A percentile compares a stretch with the other conserved stretches of the same genome.
Evolutionary conservation across 2,329 filamentous ascomycete species (phyloP).

Genomic region (Alternaria metachromatica): DNA sequence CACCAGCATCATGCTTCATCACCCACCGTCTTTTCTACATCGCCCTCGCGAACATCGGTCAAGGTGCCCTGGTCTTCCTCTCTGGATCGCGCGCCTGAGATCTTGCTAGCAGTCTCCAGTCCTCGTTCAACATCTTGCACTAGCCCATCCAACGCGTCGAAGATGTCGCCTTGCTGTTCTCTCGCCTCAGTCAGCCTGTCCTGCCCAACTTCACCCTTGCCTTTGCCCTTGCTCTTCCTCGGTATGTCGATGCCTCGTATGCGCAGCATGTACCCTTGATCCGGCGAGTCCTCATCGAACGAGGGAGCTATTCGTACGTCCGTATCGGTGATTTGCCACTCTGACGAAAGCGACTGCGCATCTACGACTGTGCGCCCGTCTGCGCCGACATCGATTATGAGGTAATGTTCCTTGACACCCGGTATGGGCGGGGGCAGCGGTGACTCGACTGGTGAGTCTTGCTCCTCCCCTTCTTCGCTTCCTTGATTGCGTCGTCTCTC

Average conservation of each 20-base stretch:
- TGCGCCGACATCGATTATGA: conserved; percentile 61
- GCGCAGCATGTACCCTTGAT: conserved; percentile 64
- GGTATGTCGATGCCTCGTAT: conserved; percentile 62
- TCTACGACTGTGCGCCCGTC: conserved; percentile 64
- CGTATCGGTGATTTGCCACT: conserved; percentile 71
- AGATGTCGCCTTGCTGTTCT: conserved; percentile 44
- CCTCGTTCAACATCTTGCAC: conserved; percentile 46
- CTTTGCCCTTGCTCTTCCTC: conserved; percentile 40
- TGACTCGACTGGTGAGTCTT: conserved; percentile 40
- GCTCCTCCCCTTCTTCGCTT: conserved; percentile 31
- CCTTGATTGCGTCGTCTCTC: conserved; percentile 21
- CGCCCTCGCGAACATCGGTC: conserved; percentile 4
- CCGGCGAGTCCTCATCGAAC: conserved; percentile 59
- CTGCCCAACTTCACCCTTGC: conserved; percentile 36
- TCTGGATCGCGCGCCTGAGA: conserved; percentile 26
- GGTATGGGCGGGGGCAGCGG: conserved; percentile 56
- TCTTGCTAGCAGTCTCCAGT: conserved; percentile 44
- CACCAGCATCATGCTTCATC: conserved; percentile 6
- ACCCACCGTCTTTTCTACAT: conserved; percentile 5
- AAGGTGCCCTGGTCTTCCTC: conserved; percentile 17
- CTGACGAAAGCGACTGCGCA: conserved; percentile 73
- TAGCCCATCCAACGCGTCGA: conserved; percentile 46
- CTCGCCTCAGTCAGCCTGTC: conserved; percentile 38
- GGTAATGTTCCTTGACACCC: conserved; percentile 61
- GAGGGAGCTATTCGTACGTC: conserved; percentile 66